These are phyloP conservation scores for Ogataea hybrid DNA, from an alignment of 1,139 yeast genomes.

Conservation along the genomic window DNA sequence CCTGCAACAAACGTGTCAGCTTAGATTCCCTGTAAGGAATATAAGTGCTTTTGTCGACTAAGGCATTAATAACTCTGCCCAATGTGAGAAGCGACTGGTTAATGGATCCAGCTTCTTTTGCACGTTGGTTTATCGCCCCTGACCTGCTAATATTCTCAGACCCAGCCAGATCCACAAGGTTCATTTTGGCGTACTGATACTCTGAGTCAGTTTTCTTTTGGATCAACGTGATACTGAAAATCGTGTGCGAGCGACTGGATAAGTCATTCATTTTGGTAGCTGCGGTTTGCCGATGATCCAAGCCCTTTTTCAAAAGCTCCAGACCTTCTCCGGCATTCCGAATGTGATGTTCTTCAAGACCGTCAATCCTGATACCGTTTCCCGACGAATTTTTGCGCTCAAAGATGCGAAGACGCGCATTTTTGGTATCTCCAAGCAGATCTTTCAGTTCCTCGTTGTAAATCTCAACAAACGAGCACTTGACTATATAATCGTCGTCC, in stretches of 20 bases:
- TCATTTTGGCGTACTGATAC: conserved; percentile 62
- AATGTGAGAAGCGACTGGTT: conserved; percentile 80
- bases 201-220: conserved; percentile 41
- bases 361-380: conserved; percentile 31
- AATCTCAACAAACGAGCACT: conserved; percentile 69
- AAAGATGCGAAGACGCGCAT: conserved; percentile 48
- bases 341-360: conserved; percentile 54
- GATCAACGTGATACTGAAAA: conserved; percentile 60
- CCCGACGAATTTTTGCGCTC: conserved; percentile 38
- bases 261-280: conserved; percentile 67
- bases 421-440: conserved; percentile 46
- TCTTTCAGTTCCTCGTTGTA: conserved; percentile 74
- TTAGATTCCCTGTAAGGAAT: conserved; percentile 87
- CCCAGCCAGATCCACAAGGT: conserved; percentile 77
- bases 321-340: conserved; percentile 55
- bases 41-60: conserved; percentile 60
- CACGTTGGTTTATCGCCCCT: conserved; percentile 75
- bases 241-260: conserved; percentile 72
- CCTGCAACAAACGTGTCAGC: conserved; percentile 74
- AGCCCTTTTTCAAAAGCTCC: conserved; percentile 50
- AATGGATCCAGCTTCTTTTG: conserved; percentile 86
- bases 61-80: conserved; percentile 79
- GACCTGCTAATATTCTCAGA: conserved; percentile 76
- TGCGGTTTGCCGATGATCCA: conserved; percentile 60
- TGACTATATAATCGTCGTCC: conserved; percentile 38